A percentile compares a stretch with the other conserved stretches of the same genome.
Evolutionary conservation across 805 yeast genomes (phyloP).

Genomic region (Yarrowia keelungensis): DNA sequence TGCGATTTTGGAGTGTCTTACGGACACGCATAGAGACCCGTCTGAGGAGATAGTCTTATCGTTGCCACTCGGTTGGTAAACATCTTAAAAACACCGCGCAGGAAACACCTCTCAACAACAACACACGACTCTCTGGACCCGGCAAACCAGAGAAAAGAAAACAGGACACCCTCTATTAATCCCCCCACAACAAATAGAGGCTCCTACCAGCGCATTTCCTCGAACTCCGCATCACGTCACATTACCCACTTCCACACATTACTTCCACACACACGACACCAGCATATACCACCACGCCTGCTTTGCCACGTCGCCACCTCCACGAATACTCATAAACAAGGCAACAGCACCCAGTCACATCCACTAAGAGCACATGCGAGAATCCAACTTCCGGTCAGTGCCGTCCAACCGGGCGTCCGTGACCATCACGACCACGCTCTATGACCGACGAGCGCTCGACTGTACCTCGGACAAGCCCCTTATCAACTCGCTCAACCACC

Average conservation of each 20-base stretch:
- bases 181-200: background rate
- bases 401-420: slow-evolving; percentile 89
- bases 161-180: background rate
- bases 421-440: slow-evolving; percentile 83
- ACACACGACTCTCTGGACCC: background rate
- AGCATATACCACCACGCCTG: background rate
- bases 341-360: background rate
- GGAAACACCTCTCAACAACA: background rate
- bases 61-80: slow-evolving; percentile 34
- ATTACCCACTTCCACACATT: background rate
- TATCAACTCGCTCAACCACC: slow-evolving; percentile 88
- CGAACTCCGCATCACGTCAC: slow-evolving; percentile 4
- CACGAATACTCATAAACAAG: slow-evolving; percentile 4
- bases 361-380: slow-evolving; percentile 66
- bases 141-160: background rate
- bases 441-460: slow-evolving; percentile 91
- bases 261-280: slow-evolving; percentile 3
- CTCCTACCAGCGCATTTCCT: slow-evolving; percentile 8
- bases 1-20: slow-evolving; percentile 33
- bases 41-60: slow-evolving; percentile 32
- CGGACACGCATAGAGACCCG: slow-evolving; percentile 28
- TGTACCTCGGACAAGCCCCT: slow-evolving; percentile 88
- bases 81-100: background rate
- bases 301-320: slow-evolving; percentile 30
- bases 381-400: slow-evolving; percentile 82